These are phyloP conservation scores for Tagetes erecta DNA, from an alignment of 129 eudicot species.

Conservation along the genomic window DNA sequence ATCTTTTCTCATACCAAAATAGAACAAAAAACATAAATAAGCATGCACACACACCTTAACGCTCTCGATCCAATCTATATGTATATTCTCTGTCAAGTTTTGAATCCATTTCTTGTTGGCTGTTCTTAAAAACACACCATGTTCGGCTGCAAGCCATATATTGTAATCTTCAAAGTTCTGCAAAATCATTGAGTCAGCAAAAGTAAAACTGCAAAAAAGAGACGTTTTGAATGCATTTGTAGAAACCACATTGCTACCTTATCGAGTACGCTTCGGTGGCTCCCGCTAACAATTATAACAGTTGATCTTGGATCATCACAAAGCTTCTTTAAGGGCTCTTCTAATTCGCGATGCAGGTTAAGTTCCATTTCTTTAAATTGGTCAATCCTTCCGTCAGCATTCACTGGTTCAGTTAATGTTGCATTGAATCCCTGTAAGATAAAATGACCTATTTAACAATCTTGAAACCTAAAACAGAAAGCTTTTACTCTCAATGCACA, in stretches of 20 bases:
- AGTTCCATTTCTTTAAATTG: conserved; percentile 86
- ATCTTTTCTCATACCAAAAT: background rate
- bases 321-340: conserved; percentile 55
- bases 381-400: conserved; percentile 68
- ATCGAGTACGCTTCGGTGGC: conserved; percentile 65
- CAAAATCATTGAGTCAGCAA: conserved; percentile 29
- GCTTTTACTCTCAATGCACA: background rate
- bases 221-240: background rate
- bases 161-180: conserved; percentile 80
- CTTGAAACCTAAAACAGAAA: background rate
- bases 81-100: conserved; percentile 72
- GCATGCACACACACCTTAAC: conserved; percentile 50
- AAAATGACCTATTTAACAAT: background rate
- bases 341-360: conserved; percentile 70
- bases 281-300: conserved; percentile 71
- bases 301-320: conserved; percentile 79
- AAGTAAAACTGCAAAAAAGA: conserved; percentile 13
- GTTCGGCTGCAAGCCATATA: conserved; percentile 95
- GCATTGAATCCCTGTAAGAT: conserved; percentile 79
- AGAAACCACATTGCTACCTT: conserved; percentile 36
- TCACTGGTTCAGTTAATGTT: conserved; percentile 76
- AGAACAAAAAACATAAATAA: background rate
- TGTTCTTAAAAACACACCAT: conserved; percentile 76
- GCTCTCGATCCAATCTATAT: conserved; percentile 83
- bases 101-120: conserved; percentile 78